These are phyloP conservation scores for Ceratocystis colombiana DNA, from an alignment of 2,329 filamentous ascomycete species.

Conservation along the genomic window DNA sequence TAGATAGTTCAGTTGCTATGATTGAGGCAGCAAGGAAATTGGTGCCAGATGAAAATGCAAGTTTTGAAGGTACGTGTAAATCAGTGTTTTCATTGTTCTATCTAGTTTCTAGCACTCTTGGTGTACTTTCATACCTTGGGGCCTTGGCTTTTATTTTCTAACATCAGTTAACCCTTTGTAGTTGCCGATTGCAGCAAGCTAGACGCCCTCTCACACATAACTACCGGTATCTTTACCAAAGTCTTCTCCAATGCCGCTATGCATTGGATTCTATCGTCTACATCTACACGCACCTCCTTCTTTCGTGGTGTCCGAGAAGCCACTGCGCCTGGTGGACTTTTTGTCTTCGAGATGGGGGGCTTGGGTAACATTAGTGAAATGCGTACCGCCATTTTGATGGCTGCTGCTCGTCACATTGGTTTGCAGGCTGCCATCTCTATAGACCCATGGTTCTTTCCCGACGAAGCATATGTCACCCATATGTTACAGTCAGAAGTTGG, in stretches of 20 bases:
- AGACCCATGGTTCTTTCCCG: conserved; percentile 64
- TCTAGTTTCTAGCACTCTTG: no score
- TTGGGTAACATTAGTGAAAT: conserved; percentile 58
- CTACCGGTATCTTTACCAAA: conserved; percentile 39
- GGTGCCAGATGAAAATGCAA: conserved; percentile 35
- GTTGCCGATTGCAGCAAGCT: conserved; percentile 20
- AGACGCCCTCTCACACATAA: conserved; percentile 7
- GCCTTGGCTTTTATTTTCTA: not conserved
- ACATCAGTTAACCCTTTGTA: not conserved
- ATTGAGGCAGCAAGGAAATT: conserved; percentile 42
- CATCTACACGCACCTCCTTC: conserved; percentile 39
- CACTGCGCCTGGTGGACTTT: conserved; percentile 46
- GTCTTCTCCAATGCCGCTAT: conserved; percentile 57
- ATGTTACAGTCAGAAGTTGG: conserved; percentile 37
- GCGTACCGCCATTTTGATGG: conserved; percentile 46
- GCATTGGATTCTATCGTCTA: conserved; percentile 52
- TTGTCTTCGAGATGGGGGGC: conserved; percentile 63
- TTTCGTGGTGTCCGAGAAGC: conserved; percentile 44
- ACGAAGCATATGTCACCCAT: conserved; percentile 47
- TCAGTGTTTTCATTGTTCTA: no score
- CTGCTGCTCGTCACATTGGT: conserved; percentile 43
- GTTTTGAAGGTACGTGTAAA: conserved; percentile 36
- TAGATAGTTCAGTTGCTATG: conserved; percentile 51
- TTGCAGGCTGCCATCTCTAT: conserved; percentile 40
- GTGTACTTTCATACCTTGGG: not conserved